Conservation (phyloP, 805 yeast genomes). For the Cyberlindnera euphorbiiphila region DNA sequence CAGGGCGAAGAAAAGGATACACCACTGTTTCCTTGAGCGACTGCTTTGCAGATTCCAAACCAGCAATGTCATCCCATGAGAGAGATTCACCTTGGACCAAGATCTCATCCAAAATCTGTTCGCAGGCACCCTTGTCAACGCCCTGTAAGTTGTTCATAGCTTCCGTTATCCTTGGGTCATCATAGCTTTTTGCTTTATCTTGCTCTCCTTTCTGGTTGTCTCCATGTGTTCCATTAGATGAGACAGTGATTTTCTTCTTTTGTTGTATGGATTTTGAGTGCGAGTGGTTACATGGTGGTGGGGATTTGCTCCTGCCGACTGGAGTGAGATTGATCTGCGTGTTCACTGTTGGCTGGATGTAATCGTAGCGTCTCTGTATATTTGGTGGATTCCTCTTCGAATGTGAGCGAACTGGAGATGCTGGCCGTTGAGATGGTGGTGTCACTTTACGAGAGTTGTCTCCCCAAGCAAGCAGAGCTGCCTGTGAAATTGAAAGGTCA, state of each 20-base stretch:
- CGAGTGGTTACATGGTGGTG: slow-evolving; percentile 5
- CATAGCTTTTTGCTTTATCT: slow-evolving; percentile 11
- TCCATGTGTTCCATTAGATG: slow-evolving; percentile 6
- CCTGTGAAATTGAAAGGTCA: slow-evolving; percentile 24
- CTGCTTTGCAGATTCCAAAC: slow-evolving; percentile 81
- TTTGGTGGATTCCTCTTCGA: slow-evolving; percentile 3
- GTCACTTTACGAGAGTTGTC: slow-evolving; percentile 14
- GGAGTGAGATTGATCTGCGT: slow-evolving; percentile 27
- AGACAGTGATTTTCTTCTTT: slow-evolving; percentile 8
- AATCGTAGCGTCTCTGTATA: slow-evolving; percentile 20
- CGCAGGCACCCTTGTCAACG: slow-evolving; percentile 74
- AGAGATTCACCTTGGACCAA: slow-evolving; percentile 88
- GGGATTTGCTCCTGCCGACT: slow-evolving; percentile 9
- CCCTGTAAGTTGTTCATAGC: slow-evolving; percentile 45
- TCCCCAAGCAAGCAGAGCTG: slow-evolving; percentile 28
- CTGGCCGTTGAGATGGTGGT: slow-evolving; percentile 16
- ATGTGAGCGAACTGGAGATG: slow-evolving; percentile 10
- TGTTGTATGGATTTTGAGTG: slow-evolving; percentile 1
- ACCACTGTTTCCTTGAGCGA: slow-evolving; percentile 93
- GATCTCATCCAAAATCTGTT: slow-evolving; percentile 82
- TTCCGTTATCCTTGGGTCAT: slow-evolving; percentile 24
- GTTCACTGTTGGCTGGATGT: slow-evolving; percentile 26
- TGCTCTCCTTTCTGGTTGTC: slow-evolving; percentile 1
- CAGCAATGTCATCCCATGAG: slow-evolving; percentile 94
- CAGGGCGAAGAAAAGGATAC: slow-evolving; percentile 92